These are phyloP conservation scores for Cyberlindnera sargentensis DNA, from an alignment of 805 yeast genomes.

Conservation along the genomic window DNA sequence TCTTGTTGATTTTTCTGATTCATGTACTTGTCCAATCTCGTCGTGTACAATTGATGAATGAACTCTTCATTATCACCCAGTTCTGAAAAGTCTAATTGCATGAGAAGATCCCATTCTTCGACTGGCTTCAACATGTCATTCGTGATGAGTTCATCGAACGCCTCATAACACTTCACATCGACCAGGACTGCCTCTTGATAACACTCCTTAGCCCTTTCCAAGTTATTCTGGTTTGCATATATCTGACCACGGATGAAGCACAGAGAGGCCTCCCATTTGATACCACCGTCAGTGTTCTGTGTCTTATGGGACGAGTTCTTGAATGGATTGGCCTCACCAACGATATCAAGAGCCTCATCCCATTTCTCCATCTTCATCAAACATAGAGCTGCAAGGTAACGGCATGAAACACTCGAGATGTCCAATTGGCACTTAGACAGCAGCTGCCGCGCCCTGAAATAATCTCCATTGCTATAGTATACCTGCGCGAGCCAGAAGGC, in stretches of 20 bases:
- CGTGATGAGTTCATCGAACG: constrained; percentile 69
- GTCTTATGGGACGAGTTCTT: constrained; percentile 30
- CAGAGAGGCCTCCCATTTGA: constrained; percentile 80
- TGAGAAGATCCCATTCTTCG: constrained; percentile 81
- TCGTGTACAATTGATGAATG: constrained; percentile 67
- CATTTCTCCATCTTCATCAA: constrained; percentile 63
- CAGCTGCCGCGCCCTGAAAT: constrained; percentile 69
- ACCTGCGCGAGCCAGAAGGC: constrained; percentile 97
- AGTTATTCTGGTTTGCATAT: constrained; percentile 74
- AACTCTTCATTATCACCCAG: constrained; percentile 78
- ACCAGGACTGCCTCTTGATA: constrained; percentile 79
- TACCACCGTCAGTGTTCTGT: constrained; percentile 68
- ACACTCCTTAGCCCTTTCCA: constrained; percentile 79
- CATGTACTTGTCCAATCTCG: constrained; percentile 67
- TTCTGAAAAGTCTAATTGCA: constrained; percentile 57
- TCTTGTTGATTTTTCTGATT: constrained; percentile 53
- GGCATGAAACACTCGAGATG: constrained; percentile 57
- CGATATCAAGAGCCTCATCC: constrained; percentile 84
- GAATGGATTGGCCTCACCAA: constrained; percentile 81
- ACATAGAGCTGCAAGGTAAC: constrained; percentile 74
- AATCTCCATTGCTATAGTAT: constrained; percentile 68
- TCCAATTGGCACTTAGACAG: constrained; percentile 51
- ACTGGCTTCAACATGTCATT: constrained; percentile 71
- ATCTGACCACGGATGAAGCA: constrained; percentile 80
- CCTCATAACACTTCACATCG: constrained; percentile 90